Percentiles rank a stretch among this genome's conserved stretches.
Conservation (phyloP, 108 stramenopile species). For the Cyclostephanos invisitatus region DNA sequence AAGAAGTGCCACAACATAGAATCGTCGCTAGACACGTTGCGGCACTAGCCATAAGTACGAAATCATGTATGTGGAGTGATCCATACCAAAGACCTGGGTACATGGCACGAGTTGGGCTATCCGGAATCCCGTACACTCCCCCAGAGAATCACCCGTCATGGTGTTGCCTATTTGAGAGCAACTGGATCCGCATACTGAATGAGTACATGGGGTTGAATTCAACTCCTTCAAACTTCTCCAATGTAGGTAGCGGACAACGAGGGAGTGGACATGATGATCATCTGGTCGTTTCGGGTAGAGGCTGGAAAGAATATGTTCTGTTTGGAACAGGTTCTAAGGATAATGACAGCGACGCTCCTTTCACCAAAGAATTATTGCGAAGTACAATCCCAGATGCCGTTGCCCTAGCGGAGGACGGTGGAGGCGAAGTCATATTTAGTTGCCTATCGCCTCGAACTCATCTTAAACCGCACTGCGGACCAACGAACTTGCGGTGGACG, state of each 20-base stretch:
- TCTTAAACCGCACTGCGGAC: slow-evolving; percentile 70
- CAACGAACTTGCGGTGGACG: slow-evolving; percentile 77
- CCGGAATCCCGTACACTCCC: slow-evolving; percentile 30
- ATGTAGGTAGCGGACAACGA: slow-evolving; percentile 60
- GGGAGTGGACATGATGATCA: slow-evolving; percentile 73
- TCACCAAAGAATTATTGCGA: slow-evolving; percentile 52
- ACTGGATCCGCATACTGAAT: slow-evolving; percentile 48
- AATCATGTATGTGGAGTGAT: slow-evolving; percentile 55
- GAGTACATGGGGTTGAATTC: slow-evolving; percentile 36
- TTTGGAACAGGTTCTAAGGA: slow-evolving; percentile 66
- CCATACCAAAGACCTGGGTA: slow-evolving; percentile 67
- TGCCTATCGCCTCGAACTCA: slow-evolving; percentile 59
- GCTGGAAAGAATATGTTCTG: slow-evolving; percentile 79
- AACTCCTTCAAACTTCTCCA: slow-evolving; percentile 35
- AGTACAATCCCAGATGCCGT: slow-evolving; percentile 64
- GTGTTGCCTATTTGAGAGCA: slow-evolving; percentile 55
- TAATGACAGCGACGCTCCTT: slow-evolving; percentile 47
- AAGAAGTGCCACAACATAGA: slow-evolving; percentile 42
- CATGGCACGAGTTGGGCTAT: slow-evolving; percentile 36
- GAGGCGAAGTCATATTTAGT: slow-evolving; percentile 85
- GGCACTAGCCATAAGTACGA: slow-evolving; percentile 50
- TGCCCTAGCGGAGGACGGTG: slow-evolving; percentile 60
- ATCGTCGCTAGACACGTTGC: slow-evolving; percentile 53
- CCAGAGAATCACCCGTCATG: slow-evolving; percentile 54
- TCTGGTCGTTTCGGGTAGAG: slow-evolving; percentile 55